A percentile compares a stretch with the other conserved stretches of the same genome.
phyloP scores from a whole-genome alignment of 1,284 basidiomycete species.

The Microbotryum lychnidis-dioicae region DNA sequence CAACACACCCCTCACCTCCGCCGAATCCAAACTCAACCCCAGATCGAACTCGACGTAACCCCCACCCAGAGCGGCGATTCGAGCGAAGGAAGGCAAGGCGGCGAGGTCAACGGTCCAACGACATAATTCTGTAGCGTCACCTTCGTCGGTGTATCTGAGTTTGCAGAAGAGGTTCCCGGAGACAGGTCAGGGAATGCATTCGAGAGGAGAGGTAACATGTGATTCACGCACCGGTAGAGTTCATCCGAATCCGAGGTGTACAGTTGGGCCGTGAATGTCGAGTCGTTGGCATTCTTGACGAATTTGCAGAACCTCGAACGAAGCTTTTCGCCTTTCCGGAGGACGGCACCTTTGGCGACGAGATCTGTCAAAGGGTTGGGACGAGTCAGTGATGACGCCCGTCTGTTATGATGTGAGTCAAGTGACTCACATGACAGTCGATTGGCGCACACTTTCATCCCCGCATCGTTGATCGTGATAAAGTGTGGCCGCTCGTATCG shows the following conservation, averaged over 20 bases:
- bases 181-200: constrained; percentile 14
- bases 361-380: constrained; percentile 46
- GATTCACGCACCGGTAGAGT: constrained; percentile 17
- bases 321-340: constrained; percentile 71
- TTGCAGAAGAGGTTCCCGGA: not conserved
- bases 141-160: constrained; percentile 62
- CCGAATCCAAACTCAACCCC: constrained; percentile 25
- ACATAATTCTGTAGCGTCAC: constrained; percentile 47
- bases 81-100: constrained; percentile 48
- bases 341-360: constrained; percentile 65
- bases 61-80: constrained; percentile 43
- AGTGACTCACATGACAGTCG: constrained; percentile 44
- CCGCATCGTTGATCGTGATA: constrained; percentile 63
- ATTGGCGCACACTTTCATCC: constrained; percentile 67
- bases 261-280: constrained; percentile 60
- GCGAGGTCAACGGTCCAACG: constrained; percentile 75
- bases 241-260: constrained; percentile 54
- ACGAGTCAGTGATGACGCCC: not conserved
- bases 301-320: constrained; percentile 69
- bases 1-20: constrained; percentile 28
- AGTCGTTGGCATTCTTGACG: constrained; percentile 48
- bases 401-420: too few relatives aligned
- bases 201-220: not conserved
- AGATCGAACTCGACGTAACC: constrained; percentile 24
- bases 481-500: constrained; percentile 68